phyloP scores from a whole-genome alignment of 495 filamentous ascomycete species.

The Talaromyces stipitatus region DNA sequence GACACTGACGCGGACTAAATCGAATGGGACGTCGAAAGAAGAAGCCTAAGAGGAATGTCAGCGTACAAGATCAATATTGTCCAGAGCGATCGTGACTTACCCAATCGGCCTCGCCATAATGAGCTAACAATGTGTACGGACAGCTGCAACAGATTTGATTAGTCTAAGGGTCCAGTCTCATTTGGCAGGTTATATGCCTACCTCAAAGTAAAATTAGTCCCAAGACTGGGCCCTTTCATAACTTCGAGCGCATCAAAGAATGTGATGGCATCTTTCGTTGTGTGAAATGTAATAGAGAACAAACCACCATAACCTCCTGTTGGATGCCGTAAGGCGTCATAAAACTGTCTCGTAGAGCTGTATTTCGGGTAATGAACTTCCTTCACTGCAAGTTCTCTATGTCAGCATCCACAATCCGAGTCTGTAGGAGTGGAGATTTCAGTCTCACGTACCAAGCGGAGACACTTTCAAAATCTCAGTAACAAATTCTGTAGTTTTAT shows the following conservation, averaged over 20 bases:
- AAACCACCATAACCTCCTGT: conserved; percentile 87
- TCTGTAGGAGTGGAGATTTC: background rate
- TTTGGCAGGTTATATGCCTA: conserved; percentile 3
- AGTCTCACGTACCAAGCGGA: conserved; percentile 33
- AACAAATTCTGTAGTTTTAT: conserved; percentile 77
- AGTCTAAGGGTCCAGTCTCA: conserved; percentile 2
- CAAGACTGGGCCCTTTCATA: conserved; percentile 87
- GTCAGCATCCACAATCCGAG: background rate
- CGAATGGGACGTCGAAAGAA: conserved; percentile 66
- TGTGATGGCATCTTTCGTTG: conserved; percentile 57
- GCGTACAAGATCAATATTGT: background rate
- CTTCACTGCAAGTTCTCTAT: conserved; percentile 48
- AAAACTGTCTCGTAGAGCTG: conserved; percentile 57
- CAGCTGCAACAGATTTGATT: conserved; percentile 39
- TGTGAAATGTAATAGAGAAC: conserved; percentile 72
- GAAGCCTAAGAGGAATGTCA: conserved; percentile 43
- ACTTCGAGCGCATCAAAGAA: conserved; percentile 87
- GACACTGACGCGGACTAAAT: conserved; percentile 80
- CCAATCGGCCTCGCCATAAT: conserved; percentile 90
- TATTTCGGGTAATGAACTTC: conserved; percentile 82
- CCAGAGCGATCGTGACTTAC: conserved; percentile 28
- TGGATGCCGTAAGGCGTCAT: conserved; percentile 68
- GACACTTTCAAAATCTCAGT: conserved; percentile 58
- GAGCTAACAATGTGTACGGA: conserved; percentile 86
- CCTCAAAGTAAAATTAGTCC: conserved; percentile 92